A percentile compares a stretch with the other conserved stretches of the same genome.
These are phyloP conservation scores for Maudiozyma pseudohumilis DNA, from an alignment of 805 yeast species.

Conservation along the genomic window DNA sequence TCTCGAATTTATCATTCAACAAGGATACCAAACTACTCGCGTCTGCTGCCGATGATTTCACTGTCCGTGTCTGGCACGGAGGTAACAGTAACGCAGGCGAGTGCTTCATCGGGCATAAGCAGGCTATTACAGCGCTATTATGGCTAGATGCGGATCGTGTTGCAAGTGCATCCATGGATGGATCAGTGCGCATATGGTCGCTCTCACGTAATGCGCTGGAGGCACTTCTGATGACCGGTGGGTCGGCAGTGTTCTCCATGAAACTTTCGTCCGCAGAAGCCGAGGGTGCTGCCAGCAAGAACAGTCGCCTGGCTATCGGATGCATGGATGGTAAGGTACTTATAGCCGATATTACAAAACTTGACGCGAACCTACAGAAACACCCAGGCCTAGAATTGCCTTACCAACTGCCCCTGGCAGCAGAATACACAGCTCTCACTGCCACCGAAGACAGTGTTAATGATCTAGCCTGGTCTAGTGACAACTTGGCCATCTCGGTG, in stretches of 20 bases:
- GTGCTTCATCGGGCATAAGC: constrained; percentile 43
- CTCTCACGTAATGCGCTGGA: constrained; percentile 21
- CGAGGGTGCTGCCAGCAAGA: no score
- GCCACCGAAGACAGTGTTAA: no score
- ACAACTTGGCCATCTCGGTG: no score
- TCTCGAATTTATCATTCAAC: constrained; percentile 50
- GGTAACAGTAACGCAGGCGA: constrained; percentile 43
- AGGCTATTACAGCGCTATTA: constrained; percentile 43
- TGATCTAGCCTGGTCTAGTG: no score
- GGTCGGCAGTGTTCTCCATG: constrained; percentile 47
- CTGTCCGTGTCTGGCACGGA: constrained; percentile 68
- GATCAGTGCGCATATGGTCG: constrained; percentile 62
- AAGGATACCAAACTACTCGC: constrained; percentile 44
- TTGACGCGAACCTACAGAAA: no score
- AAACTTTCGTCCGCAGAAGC: no score
- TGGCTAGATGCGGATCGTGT: constrained; percentile 43
- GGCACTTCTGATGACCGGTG: constrained; percentile 33
- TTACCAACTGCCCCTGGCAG: no score
- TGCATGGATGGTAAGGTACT: no score
- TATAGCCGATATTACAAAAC: no score
- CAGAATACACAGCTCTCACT: no score
- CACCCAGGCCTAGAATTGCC: no score
- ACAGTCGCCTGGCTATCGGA: no score
- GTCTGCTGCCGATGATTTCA: constrained; percentile 69
- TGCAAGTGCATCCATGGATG: constrained; percentile 59